Evolutionary conservation across 768 basidiomycete genomes (phyloP).

Genomic region (Leccinum ochraceum): DNA sequence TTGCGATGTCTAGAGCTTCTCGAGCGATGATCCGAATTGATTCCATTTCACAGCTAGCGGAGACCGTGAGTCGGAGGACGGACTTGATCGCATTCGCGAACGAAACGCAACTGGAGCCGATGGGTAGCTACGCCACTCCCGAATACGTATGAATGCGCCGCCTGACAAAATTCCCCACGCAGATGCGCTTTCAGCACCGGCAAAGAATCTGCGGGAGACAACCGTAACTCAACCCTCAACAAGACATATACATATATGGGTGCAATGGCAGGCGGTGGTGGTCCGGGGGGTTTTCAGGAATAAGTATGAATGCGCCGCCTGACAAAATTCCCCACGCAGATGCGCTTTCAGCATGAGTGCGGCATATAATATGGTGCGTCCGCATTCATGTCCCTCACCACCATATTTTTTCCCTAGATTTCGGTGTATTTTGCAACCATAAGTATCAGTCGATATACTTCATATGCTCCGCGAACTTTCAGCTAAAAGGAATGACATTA

Average conservation of each 20-base stretch:
- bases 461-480: too few relatives aligned
- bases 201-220: slow-evolving; percentile 39
- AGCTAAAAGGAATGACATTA: too few relatives aligned
- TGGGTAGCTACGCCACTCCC: slow-evolving; percentile 51
- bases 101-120: slow-evolving; percentile 56
- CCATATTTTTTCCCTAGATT: too few relatives aligned
- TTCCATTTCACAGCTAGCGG: slow-evolving; percentile 56
- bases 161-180: slow-evolving; percentile 26
- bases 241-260: too few relatives aligned
- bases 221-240: slow-evolving; percentile 17
- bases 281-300: too few relatives aligned
- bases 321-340: slow-evolving; percentile 37
- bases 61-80: slow-evolving; percentile 79
- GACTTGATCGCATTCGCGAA: slow-evolving; percentile 70
- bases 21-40: slow-evolving; percentile 5
- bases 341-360: slow-evolving; percentile 41
- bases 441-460: too few relatives aligned
- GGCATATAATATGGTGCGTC: too few relatives aligned
- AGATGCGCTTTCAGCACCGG: slow-evolving; percentile 48
- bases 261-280: slow-evolving; percentile 18
- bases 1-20: slow-evolving; percentile 83
- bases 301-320: slow-evolving; percentile 25
- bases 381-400: too few relatives aligned
- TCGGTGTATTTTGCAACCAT: too few relatives aligned
- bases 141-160: slow-evolving; percentile 26